Conservation (phyloP, 306 rosid species). For the Herpetospermum pedunculosum region DNA sequence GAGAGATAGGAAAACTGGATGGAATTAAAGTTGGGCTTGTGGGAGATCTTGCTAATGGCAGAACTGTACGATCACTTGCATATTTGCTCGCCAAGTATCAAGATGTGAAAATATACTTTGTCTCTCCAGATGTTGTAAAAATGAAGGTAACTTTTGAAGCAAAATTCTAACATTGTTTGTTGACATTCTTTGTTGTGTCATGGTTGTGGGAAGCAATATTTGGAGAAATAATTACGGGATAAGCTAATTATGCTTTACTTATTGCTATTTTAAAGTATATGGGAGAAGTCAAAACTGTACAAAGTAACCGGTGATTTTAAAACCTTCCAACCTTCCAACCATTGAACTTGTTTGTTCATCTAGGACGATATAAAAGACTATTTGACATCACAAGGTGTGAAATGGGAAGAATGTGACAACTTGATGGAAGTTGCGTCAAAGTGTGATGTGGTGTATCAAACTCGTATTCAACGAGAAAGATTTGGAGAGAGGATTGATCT, state of each 20-base stretch:
- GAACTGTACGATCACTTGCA: conserved; percentile 83
- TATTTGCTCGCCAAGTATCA: conserved; percentile 71
- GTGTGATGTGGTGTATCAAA: conserved; percentile 87
- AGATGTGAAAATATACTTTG: conserved; percentile 61
- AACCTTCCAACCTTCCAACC: not conserved
- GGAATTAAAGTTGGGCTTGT: conserved; percentile 71
- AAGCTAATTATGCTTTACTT: not conserved
- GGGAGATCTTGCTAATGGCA: conserved; percentile 86
- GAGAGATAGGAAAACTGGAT: conserved; percentile 70
- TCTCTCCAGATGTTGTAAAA: conserved; percentile 70
- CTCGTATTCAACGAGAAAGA: conserved; percentile 76
- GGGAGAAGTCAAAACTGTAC: not conserved
- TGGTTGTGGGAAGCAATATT: not conserved
- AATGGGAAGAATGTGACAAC: conserved; percentile 84
- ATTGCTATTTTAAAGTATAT: not conserved
- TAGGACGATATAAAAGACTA: conserved; percentile 82
- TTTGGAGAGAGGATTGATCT: conserved; percentile 70
- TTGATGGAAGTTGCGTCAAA: conserved; percentile 68
- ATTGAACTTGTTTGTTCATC: conserved; percentile 1
- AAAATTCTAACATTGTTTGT: not conserved
- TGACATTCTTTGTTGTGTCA: not conserved
- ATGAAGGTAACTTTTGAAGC: conserved; percentile 51
- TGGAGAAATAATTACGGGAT: not conserved
- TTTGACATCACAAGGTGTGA: conserved; percentile 46
- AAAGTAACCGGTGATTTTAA: not conserved